Evolutionary conservation across 495 filamentous ascomycete genomes (phyloP).

Genomic region (Sporormia fimetaria): DNA sequence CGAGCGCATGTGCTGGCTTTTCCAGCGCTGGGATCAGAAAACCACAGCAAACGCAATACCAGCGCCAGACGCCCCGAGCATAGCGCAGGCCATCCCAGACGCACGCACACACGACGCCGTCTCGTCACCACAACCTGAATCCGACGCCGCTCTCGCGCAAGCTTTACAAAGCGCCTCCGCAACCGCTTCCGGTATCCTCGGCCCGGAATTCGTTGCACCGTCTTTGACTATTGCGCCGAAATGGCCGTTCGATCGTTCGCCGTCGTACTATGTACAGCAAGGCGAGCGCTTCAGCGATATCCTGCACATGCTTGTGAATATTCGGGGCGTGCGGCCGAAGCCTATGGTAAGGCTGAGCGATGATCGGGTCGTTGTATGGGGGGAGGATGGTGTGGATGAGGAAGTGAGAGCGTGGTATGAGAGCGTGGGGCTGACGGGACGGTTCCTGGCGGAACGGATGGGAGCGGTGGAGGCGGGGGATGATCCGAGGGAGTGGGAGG

Average conservation of each 20-base stretch:
- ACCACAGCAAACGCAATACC: not conserved
- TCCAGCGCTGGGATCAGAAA: conserved; percentile 36
- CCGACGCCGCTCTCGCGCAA: conserved; percentile 13
- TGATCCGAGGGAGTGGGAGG: conserved; percentile 20
- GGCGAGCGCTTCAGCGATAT: conserved; percentile 62
- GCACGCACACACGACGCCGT: not conserved
- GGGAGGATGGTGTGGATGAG: conserved; percentile 15
- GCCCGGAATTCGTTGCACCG: too few relatives aligned
- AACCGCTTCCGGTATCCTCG: not conserved
- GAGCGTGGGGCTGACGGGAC: conserved; percentile 7
- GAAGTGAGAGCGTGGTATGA: conserved; percentile 21
- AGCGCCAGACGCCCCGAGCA: not conserved
- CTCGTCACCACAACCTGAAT: not conserved
- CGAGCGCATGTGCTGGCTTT: conserved; percentile 75
- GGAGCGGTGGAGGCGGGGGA: conserved; percentile 11
- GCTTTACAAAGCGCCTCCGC: conserved; percentile 6
- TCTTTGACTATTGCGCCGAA: too few relatives aligned
- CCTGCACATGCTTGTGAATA: conserved; percentile 60
- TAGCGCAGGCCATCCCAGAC: not conserved
- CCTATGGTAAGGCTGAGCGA: conserved; percentile 7
- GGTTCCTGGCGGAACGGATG: conserved; percentile 6
- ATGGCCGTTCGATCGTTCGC: conserved; percentile 66
- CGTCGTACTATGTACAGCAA: conserved; percentile 54
- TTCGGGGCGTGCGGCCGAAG: conserved; percentile 38
- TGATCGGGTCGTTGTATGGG: conserved; percentile 16